Conservation (phyloP, 2,329 filamentous ascomycete species). For the Aspergillus ochraceus region DNA sequence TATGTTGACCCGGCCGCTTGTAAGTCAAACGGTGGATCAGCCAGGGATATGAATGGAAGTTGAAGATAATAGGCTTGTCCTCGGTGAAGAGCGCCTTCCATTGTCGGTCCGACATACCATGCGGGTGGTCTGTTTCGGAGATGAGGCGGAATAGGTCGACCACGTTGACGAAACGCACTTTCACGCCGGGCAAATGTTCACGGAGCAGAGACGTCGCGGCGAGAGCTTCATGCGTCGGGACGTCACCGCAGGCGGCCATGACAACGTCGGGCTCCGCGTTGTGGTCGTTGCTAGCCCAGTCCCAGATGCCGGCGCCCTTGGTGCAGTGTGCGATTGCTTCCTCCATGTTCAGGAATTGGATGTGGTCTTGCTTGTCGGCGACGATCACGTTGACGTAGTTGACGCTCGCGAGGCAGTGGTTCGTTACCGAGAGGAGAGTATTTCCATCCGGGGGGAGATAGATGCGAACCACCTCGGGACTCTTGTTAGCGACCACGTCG, state of each 20-base stretch:
- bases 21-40: conserved; percentile 75
- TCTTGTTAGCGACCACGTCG: conserved; percentile 77
- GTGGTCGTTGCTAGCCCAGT: conserved; percentile 71
- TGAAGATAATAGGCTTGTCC: conserved; percentile 74
- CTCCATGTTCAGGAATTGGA: conserved; percentile 74
- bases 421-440: conserved; percentile 71
- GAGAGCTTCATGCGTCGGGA: conserved; percentile 71
- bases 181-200: conserved; percentile 69
- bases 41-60: conserved; percentile 83
- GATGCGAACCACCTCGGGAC: conserved; percentile 75
- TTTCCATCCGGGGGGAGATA: conserved; percentile 81
- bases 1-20: conserved; percentile 66
- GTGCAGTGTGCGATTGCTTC: conserved; percentile 73
- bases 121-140: conserved; percentile 67
- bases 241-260: conserved; percentile 75
- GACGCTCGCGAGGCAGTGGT: conserved; percentile 70
- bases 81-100: conserved; percentile 71
- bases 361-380: conserved; percentile 75
- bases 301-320: conserved; percentile 77
- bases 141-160: conserved; percentile 81
- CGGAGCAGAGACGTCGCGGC: conserved; percentile 73
- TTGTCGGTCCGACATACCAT: conserved; percentile 67
- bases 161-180: conserved; percentile 76
- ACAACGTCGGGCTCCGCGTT: conserved; percentile 70
- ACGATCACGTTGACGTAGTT: conserved; percentile 84